These are phyloP conservation scores for Suhomyces panamericanus DNA, from an alignment of 1,139 yeast species.

Conservation along the genomic window DNA sequence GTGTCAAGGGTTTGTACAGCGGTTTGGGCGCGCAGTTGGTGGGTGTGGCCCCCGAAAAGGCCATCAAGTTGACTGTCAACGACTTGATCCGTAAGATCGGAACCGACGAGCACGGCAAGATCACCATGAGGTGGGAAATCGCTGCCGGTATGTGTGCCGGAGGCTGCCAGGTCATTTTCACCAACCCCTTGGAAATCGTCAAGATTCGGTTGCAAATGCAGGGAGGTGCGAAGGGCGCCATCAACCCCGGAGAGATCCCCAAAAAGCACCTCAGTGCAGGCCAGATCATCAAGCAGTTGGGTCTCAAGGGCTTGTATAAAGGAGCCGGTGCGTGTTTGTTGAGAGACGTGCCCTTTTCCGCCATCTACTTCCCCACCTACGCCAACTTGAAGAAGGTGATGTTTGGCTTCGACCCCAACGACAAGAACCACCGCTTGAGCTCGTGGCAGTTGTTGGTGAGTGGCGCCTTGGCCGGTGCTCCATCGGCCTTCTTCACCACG, in stretches of 20 bases:
- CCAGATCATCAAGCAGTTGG: slow-evolving; percentile 75
- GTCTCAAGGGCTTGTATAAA: slow-evolving; percentile 81
- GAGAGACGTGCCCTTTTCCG: slow-evolving; percentile 96
- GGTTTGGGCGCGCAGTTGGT: slow-evolving; percentile 93
- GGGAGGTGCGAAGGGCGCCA: slow-evolving; percentile 59
- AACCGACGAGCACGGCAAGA: slow-evolving; percentile 56
- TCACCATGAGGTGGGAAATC: slow-evolving; percentile 73
- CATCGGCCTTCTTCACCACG: slow-evolving; percentile 94
- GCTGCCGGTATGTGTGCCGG: slow-evolving; percentile 94
- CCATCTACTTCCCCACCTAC: slow-evolving; percentile 96
- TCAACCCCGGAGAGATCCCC: slow-evolving; percentile 48
- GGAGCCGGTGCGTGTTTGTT: slow-evolving; percentile 91
- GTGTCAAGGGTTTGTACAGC: slow-evolving; percentile 84
- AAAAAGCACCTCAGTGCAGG: slow-evolving; percentile 58
- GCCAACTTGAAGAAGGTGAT: slow-evolving; percentile 85
- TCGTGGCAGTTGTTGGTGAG: slow-evolving; percentile 82
- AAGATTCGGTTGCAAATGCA: slow-evolving; percentile 94
- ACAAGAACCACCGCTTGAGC: slow-evolving; percentile 51
- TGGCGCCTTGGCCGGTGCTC: slow-evolving; percentile 98
- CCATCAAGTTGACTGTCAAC: slow-evolving; percentile 92
- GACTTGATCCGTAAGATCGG: slow-evolving; percentile 81
- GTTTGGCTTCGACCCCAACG: slow-evolving; percentile 79
- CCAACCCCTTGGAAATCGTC: slow-evolving; percentile 94
- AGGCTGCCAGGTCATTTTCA: slow-evolving; percentile 93
- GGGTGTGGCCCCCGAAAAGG: slow-evolving; percentile 98